Evolutionary conservation across 2,329 filamentous ascomycete species (phyloP), one percentile per base, ranked within the genome.

Genomic region (Didymella arachidicola): DNA sequence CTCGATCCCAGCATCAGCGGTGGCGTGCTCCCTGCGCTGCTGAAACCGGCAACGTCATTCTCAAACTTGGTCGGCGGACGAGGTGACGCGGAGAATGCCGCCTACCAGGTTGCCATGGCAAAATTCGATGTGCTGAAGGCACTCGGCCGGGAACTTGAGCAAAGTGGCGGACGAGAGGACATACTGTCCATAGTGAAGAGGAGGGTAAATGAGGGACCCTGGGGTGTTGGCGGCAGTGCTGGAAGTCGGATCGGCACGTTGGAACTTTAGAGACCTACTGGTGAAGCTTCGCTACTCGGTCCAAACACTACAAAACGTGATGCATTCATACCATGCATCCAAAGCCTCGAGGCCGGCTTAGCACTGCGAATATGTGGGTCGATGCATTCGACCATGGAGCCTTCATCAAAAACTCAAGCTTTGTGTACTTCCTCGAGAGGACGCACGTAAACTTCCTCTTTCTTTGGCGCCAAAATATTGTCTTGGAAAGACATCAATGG

Each of bases 41-140:
- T 87, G 54, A 83, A 82, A 53, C 84, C 84, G 3, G 81, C 85
- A 1, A 81, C 82, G 29, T 83, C 81, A 0, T 86, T 85, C 59
- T 81, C 82, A 12, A 85, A 85, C 53, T 79, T 87, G n/a, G 84
- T 86, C 0, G 84, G 83, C 14, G 85, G 85, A 10, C 77, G 81
- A 10, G 84, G 83, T 2, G 85, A 87, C 66, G 75, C 81, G 1
- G 83, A 87, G 66, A 84, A 81, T 61, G 80, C 83, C 1, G 84
- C 85, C 3, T 87, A 84, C 74, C 81, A 82, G 60, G 79, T 88
- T 41, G 84, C 84, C 1, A 80, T 78, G 45, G 82, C 83, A 0
- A 87, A 86, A 65, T 85, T 85, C 62, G 85, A 86, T 54, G 82
- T 82, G 2, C 64, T 87, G 46, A 80, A 81, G 16, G 78, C 79